These are phyloP conservation scores for Ceraceosorus guamensis DNA, from an alignment of 1,284 basidiomycete genomes.

Conservation along the genomic window DNA sequence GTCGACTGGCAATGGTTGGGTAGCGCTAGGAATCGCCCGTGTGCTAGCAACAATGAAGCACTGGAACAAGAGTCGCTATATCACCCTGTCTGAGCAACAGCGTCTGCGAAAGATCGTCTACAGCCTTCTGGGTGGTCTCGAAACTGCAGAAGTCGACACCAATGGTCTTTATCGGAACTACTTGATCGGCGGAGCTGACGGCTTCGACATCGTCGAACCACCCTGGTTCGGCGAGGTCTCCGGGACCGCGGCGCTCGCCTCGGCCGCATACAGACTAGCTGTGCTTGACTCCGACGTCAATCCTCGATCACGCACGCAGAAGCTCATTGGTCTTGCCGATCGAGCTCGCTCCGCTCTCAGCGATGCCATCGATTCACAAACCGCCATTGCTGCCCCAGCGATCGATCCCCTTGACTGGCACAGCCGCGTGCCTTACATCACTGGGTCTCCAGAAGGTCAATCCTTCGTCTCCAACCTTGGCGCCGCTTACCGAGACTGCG, in stretches of 20 bases:
- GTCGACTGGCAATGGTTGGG: constrained; percentile 79
- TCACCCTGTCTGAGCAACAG: constrained; percentile 53
- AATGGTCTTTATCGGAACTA: constrained; percentile 39
- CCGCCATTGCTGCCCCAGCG: constrained; percentile 22
- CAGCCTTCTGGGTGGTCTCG: constrained; percentile 58
- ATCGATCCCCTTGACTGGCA: constrained; percentile 37
- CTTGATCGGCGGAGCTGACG: constrained; percentile 11
- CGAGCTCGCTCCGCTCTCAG: constrained; percentile 27
- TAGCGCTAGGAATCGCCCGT: constrained; percentile 74
- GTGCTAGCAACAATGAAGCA: constrained; percentile 67
- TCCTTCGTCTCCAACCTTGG: constrained; percentile 35
- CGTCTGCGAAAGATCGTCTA: constrained; percentile 63
- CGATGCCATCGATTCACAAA: constrained; percentile 15
- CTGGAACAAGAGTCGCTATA: constrained; percentile 53
- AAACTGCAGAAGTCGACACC: constrained; percentile 59
- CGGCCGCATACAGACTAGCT: constrained; percentile 39
- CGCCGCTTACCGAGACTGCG: constrained; percentile 36
- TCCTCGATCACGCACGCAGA: too few relatives aligned
- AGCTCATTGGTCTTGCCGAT: too few relatives aligned
- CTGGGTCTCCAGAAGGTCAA: constrained; percentile 31
- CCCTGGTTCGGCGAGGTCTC: constrained; percentile 28
- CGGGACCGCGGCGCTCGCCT: constrained; percentile 34
- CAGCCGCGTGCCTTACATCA: constrained; percentile 16
- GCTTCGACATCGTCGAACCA: constrained; percentile 8
- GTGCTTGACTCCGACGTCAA: constrained; percentile 25